phyloP scores from a whole-genome alignment of 805 yeast species.

The Saccharomycopsis fibuligera region DNA sequence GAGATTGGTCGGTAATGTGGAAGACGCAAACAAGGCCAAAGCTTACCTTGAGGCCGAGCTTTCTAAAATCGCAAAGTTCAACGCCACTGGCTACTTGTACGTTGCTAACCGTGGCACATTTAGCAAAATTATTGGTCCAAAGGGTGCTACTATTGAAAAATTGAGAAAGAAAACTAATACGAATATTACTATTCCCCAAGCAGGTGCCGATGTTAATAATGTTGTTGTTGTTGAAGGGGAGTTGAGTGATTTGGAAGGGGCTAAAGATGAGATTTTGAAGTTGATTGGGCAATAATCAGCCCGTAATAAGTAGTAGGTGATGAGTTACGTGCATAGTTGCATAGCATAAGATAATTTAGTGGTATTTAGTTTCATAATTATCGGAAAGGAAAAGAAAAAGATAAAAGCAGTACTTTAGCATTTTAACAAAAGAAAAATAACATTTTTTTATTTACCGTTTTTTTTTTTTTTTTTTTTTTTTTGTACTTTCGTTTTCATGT shows the following conservation, averaged over 20 bases:
- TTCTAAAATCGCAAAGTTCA: slow-evolving; percentile 39
- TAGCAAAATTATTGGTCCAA: slow-evolving; percentile 68
- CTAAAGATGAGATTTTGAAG: slow-evolving; percentile 35
- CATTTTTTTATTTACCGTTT: no score
- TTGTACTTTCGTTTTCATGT: no score
- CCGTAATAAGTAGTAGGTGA: no score
- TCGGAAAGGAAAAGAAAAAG: no score
- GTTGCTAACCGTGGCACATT: slow-evolving; percentile 44
- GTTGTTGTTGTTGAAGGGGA: slow-evolving; percentile 58
- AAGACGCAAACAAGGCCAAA: slow-evolving; percentile 46
- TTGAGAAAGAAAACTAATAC: slow-evolving; percentile 56
- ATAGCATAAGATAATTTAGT: no score
- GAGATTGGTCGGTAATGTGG: slow-evolving; percentile 55
- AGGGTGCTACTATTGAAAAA: slow-evolving; percentile 58
- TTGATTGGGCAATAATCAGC: no score
- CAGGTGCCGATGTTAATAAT: slow-evolving; percentile 43
- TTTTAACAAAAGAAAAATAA: no score
- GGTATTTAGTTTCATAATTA: no score
- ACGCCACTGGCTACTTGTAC: slow-evolving; percentile 57
- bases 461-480: no score
- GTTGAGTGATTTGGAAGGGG: slow-evolving; percentile 45
- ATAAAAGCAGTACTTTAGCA: no score
- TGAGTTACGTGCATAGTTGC: no score
- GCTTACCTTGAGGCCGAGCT: slow-evolving; percentile 44
- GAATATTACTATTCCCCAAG: slow-evolving; percentile 58